A percentile compares a stretch with the other conserved stretches of the same genome.
Conservation (phyloP, 257 asterid species). For the Solanum tarijense region DNA sequence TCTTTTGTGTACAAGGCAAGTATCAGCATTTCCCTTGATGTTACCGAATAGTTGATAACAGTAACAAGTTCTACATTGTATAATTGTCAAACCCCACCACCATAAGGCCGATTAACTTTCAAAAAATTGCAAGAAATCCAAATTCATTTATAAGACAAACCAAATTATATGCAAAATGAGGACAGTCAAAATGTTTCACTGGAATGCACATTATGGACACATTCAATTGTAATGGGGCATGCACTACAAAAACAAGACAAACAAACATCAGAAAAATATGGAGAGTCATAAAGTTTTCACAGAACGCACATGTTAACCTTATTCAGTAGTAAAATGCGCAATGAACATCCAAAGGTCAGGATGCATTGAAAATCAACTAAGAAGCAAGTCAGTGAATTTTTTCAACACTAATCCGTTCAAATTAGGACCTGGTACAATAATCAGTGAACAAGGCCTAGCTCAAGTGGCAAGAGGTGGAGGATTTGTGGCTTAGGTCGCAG, state of each 20-base stretch:
- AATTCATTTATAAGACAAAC: background rate
- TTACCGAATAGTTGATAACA: background rate
- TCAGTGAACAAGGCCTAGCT: background rate
- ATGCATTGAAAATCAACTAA: background rate
- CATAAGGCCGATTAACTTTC: background rate
- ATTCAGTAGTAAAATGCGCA: background rate
- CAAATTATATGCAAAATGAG: background rate
- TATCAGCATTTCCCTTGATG: background rate
- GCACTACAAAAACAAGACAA: background rate
- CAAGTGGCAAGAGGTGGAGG: too few species aligned
- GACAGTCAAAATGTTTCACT: background rate
- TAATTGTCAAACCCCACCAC: background rate
- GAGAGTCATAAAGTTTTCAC: background rate
- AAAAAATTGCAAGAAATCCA: background rate
- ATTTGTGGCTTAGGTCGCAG: too few species aligned
- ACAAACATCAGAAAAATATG: background rate
- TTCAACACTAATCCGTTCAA: background rate
- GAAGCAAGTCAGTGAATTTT: background rate
- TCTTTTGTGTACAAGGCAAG: background rate
- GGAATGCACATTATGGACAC: background rate
- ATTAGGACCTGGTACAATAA: background rate
- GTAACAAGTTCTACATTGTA: background rate
- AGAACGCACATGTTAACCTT: background rate
- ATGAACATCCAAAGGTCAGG: background rate
- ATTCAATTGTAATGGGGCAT: background rate